Conservation (phyloP, 805 yeast genomes). For the Kurtzmaniella fragi region DNA sequence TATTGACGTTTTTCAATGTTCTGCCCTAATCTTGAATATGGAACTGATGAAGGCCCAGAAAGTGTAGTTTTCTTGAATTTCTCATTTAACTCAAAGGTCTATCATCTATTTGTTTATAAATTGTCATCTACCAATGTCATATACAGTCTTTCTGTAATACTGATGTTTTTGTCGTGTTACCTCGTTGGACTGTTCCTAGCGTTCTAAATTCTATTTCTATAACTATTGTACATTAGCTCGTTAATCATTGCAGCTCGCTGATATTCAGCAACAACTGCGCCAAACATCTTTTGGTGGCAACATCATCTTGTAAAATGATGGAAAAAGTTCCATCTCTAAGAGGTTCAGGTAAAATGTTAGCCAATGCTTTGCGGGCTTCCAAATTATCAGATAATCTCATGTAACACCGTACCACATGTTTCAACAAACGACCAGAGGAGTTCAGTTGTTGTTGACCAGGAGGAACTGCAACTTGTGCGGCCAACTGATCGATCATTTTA, state of each 20-base stretch:
- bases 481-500: slow-evolving; percentile 81
- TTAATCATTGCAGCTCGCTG: slow-evolving; percentile 17
- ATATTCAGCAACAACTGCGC: slow-evolving; percentile 74
- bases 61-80: too few species aligned
- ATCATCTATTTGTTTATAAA: too few species aligned
- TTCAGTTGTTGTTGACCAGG: slow-evolving; percentile 21
- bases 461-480: slow-evolving; percentile 16
- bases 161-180: too few species aligned
- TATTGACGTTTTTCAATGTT: too few species aligned
- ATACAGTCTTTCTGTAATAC: too few species aligned
- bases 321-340: slow-evolving; percentile 84
- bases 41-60: too few species aligned
- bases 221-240: too few species aligned
- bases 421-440: slow-evolving; percentile 73
- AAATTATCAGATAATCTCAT: slow-evolving; percentile 83
- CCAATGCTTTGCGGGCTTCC: slow-evolving; percentile 84
- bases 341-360: slow-evolving; percentile 80
- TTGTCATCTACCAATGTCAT: too few species aligned
- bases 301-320: slow-evolving; percentile 74
- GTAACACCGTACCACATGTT: slow-evolving; percentile 93
- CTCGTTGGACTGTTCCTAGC: too few species aligned
- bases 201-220: too few species aligned
- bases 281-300: slow-evolving; percentile 80
- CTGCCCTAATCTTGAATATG: too few species aligned
- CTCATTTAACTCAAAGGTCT: too few species aligned